Conservation (phyloP, 2,329 filamentous ascomycete species). For the Aureobasidium sp. region DNA sequence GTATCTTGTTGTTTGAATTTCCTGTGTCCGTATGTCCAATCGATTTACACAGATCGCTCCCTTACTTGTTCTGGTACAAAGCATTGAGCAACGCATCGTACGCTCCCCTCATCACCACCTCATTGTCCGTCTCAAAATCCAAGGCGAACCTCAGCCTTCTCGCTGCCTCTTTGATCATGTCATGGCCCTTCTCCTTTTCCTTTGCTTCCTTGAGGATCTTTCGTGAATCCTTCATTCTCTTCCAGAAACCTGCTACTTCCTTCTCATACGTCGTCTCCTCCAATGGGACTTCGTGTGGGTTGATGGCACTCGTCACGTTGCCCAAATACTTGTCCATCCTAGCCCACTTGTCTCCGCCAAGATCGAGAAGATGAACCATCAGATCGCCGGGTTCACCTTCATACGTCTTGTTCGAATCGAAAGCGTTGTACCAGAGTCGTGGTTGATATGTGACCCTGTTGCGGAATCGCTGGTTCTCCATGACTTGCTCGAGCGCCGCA, state of each 20-base stretch:
- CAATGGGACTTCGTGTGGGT: slow-evolving; percentile 19
- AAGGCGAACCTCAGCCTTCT: neutral
- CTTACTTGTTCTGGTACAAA: slow-evolving; percentile 7
- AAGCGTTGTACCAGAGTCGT: slow-evolving; percentile 25
- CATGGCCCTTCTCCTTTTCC: slow-evolving; percentile 5
- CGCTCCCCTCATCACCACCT: neutral
- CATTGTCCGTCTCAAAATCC: slow-evolving; percentile 13
- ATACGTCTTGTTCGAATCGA: slow-evolving; percentile 29
- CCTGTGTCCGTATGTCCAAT: too few species aligned
- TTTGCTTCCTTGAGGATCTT: slow-evolving; percentile 12
- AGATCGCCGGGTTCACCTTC: slow-evolving; percentile 27
- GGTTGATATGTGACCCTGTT: slow-evolving; percentile 20
- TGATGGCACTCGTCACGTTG: slow-evolving; percentile 13
- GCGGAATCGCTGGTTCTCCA: slow-evolving; percentile 14
- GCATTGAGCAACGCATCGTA: neutral
- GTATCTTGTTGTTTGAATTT: slow-evolving; percentile 1
- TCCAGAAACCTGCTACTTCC: slow-evolving; percentile 23
- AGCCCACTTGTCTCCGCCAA: slow-evolving; percentile 23
- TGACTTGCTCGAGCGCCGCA: slow-evolving; percentile 17
- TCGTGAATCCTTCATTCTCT: slow-evolving; percentile 17
- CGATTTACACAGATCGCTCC: neutral
- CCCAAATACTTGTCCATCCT: slow-evolving; percentile 22
- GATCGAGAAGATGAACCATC: slow-evolving; percentile 22
- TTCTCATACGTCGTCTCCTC: slow-evolving; percentile 21
- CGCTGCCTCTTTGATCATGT: slow-evolving; percentile 2